Evolutionary conservation across 1,284 basidiomycete genomes (phyloP), one percentile per base, ranked within the genome.

Genomic region (Xerocomus cyaneibrunnescens): DNA sequence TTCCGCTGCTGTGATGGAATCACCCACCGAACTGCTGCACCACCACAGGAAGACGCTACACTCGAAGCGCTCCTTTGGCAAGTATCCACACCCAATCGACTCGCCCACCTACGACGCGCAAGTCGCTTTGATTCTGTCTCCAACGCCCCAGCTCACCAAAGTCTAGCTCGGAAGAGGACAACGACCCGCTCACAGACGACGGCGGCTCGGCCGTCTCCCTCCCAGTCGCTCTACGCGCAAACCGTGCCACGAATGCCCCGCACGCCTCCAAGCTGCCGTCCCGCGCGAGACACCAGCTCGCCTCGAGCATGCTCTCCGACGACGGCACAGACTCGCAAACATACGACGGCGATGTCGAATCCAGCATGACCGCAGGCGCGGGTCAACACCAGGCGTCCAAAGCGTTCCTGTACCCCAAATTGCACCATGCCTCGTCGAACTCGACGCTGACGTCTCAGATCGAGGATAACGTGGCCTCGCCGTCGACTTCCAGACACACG

Each of bases 281-380:
- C 41, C 71, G 72, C 36, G 61, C 64, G 45, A 76, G 75, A 54
- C 82, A 83, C 65, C 79, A 80, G 51, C 75, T 81, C n/a, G 81
- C 78, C 12, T 72, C 76, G 37, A 75, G 74, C 52, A 59, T 86
- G 52, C 68, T 84, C 50, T 84, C 80, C 19, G 86, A 88, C 58
- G 87, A 87, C 45, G 85, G 87, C 51, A 78, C 87, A 10, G 89
- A 91, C 64, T 88, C 85, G 0, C 87, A 87, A 28, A 94, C 92
- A 0, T 94, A 94, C 67, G 92, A 95, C 63, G 92, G 92, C 37
- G 92, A 95, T 71, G 77, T 95, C 52, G 92, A 95, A 68, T 87
- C 83, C 45, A 85, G 81, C 64, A 82, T 86, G 6, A 87, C 81
- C n/a, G 79, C 75, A 34, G 75, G 77, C 30, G 71, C 71, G 12